Base-by-base conservation (phyloP, 495 filamentous ascomycete species). In the Aspergillus cavernicola region DNA sequence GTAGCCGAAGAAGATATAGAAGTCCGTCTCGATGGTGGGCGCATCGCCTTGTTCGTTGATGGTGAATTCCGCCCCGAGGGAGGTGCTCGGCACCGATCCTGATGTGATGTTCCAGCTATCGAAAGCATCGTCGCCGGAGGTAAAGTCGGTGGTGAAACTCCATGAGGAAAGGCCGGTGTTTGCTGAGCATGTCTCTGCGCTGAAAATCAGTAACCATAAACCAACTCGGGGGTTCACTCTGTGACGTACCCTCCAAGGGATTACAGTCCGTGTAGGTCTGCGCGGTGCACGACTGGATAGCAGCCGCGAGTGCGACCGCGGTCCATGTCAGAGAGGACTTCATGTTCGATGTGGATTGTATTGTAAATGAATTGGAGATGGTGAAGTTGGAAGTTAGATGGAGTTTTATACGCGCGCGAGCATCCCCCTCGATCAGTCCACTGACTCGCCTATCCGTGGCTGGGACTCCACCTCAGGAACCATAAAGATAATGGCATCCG, bases 1-100 rank as follows among this genome's bases (percentile, higher is more conserved):
- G 47, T 79, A 76, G 42, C 89, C 90, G 61, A 85, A 91, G 71
- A 91, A 85, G 74, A 92, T 82, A 74, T 88, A 89, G 61, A 85
- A 88, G 50, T 85, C 76, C 29, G 84, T 79, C 36, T 80, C 72
- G 58, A 95, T 81, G 22, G 87, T 90, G 11, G 89, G 87, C 2
- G 86, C 82, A 62, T 95, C 85, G 52, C 82, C 81, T 52, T 79
- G 67, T 67, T 89, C 80, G 63, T 60, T 69, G 67, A 96, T 81
- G 43, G 79, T 85, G 76, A 95, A 89, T 35, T 76, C 76, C 22
- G 85, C 86, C 15, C 85, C 85, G 11, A 74, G 59, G 32, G 78
- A 65, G 22, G 60, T 59, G 37, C 71, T 75, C 26, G 58, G 69
- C 50, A 90, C 74, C 1, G 66, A 58, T 51, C 82, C 80, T 19